A percentile compares a stretch with the other conserved stretches of the same genome.
These are phyloP conservation scores for Platanus orientalis DNA, from an alignment of 164 flowering plant genomes.

Conservation along the genomic window DNA sequence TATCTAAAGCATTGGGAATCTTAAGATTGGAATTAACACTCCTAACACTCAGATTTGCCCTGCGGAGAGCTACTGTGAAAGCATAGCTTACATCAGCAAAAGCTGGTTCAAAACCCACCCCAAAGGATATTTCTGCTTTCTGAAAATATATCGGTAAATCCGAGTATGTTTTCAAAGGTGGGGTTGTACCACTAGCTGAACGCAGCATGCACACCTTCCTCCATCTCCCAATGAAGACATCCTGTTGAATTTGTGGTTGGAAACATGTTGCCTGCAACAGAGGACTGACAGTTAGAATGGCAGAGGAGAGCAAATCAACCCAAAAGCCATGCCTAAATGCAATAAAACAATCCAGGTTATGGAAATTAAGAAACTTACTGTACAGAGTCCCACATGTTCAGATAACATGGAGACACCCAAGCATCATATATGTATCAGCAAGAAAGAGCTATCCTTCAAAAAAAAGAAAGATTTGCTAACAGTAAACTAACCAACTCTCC, in stretches of 20 bases:
- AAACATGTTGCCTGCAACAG: slow-evolving; percentile 83
- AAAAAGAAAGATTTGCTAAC: too few species aligned
- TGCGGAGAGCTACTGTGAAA: slow-evolving; percentile 94
- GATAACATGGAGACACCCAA: too few species aligned
- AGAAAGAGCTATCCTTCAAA: too few species aligned
- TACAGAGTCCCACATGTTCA: background rate
- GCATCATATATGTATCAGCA: too few species aligned
- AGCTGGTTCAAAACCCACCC: slow-evolving; percentile 91
- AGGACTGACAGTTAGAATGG: slow-evolving; percentile 6
- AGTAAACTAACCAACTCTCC: too few species aligned
- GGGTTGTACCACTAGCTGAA: slow-evolving; percentile 95
- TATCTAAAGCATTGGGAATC: slow-evolving; percentile 24
- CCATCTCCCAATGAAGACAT: slow-evolving; percentile 92
- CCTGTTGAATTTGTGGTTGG: slow-evolving; percentile 88
- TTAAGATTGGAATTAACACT: slow-evolving; percentile 10
- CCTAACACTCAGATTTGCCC: slow-evolving; percentile 82
- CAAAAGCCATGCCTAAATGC: background rate
- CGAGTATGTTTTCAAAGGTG: slow-evolving; percentile 80
- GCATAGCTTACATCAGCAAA: slow-evolving; percentile 95
- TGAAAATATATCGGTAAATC: slow-evolving; percentile 81
- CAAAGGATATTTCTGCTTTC: slow-evolving; percentile 74
- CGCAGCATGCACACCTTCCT: slow-evolving; percentile 87
- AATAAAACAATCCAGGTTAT: background rate
- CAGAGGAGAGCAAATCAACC: background rate
- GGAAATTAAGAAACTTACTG: background rate